phyloP scores from a whole-genome alignment of 192 early-diverging fungal species.

The Gigaspora rosea region DNA sequence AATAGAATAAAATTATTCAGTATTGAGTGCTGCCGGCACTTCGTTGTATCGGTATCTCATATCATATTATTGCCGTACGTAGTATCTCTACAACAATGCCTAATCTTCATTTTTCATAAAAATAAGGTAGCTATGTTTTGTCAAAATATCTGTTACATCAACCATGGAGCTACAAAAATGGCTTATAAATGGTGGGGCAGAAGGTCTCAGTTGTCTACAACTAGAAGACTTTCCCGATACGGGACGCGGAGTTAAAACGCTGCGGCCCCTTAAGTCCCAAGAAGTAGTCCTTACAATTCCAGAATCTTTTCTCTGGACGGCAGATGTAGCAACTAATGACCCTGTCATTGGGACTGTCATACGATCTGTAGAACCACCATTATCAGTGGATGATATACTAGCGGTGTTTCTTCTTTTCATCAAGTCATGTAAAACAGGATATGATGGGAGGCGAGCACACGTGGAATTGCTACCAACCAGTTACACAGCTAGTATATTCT shows the following conservation, averaged over 20 bases:
- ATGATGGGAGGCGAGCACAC: constrained; percentile 6
- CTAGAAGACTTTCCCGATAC: constrained; percentile 36
- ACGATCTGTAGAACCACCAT: constrained; percentile 3
- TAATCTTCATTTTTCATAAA: too few relatives aligned
- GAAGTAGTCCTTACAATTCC: constrained; percentile 29
- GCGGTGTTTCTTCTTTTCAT: constrained; percentile 39
- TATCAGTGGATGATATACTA: constrained; percentile 36
- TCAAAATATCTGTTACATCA: not conserved
- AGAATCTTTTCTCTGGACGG: constrained; percentile 32
- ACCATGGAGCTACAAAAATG: constrained; percentile 8
- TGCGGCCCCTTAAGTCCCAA: not conserved
- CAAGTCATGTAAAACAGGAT: constrained; percentile 26
- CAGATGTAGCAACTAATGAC: constrained; percentile 33
- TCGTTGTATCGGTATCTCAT: too few relatives aligned
- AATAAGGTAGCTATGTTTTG: too few relatives aligned
- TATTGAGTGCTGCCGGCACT: too few relatives aligned
- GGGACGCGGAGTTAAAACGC: constrained; percentile 35
- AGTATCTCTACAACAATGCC: too few relatives aligned
- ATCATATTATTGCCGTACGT: too few relatives aligned
- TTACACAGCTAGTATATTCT: constrained; percentile 39
- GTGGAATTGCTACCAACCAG: constrained; percentile 34
- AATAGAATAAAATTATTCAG: too few relatives aligned
- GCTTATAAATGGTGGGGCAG: constrained; percentile 18
- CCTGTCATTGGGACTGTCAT: constrained; percentile 34
- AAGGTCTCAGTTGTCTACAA: constrained; percentile 5